phyloP scores from a whole-genome alignment of 768 basidiomycete genomes.

The Russula emetica region DNA sequence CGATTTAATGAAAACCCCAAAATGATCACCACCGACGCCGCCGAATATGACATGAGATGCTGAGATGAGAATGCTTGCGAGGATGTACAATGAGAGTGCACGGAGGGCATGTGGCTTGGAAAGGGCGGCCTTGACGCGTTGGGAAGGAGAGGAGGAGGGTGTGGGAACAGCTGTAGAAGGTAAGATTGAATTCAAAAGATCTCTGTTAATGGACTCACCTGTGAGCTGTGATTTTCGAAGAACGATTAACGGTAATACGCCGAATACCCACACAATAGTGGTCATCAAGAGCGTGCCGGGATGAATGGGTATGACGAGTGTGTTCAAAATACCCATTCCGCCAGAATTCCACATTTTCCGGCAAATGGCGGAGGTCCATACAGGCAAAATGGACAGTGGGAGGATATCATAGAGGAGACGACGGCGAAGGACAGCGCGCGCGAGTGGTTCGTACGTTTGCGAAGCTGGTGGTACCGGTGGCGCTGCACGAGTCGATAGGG shows the following conservation, averaged over 20 bases:
- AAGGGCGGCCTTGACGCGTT: slow-evolving; percentile 44
- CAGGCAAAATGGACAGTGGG: slow-evolving; percentile 45
- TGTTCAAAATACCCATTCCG: slow-evolving; percentile 37
- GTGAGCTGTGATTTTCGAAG: slow-evolving; percentile 56
- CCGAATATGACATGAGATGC: slow-evolving; percentile 41
- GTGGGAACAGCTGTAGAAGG: slow-evolving; percentile 43
- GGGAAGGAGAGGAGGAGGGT: slow-evolving; percentile 49
- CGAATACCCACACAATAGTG: slow-evolving; percentile 45
- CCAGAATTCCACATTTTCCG: slow-evolving; percentile 47
- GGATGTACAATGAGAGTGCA: slow-evolving; percentile 44
- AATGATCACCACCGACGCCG: slow-evolving; percentile 36
- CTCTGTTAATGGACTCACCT: slow-evolving; percentile 40
- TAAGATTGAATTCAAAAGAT: slow-evolving; percentile 6
- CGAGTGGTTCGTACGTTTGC: slow-evolving; percentile 60
- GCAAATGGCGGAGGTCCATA: slow-evolving; percentile 41
- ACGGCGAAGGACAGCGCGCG: slow-evolving; percentile 57
- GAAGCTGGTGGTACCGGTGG: slow-evolving; percentile 54
- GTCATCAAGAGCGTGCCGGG: slow-evolving; percentile 41
- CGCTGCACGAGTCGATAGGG: slow-evolving; percentile 43
- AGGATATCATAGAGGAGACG: slow-evolving; percentile 56
- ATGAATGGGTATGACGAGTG: slow-evolving; percentile 40
- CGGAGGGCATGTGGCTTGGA: slow-evolving; percentile 45
- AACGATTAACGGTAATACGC: slow-evolving; percentile 54
- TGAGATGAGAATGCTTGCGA: slow-evolving; percentile 45
- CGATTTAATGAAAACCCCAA: slow-evolving; percentile 63